Evolutionary conservation across 176 grass and related monocot genomes (phyloP).

Genomic region (Lolium multiflorum): DNA sequence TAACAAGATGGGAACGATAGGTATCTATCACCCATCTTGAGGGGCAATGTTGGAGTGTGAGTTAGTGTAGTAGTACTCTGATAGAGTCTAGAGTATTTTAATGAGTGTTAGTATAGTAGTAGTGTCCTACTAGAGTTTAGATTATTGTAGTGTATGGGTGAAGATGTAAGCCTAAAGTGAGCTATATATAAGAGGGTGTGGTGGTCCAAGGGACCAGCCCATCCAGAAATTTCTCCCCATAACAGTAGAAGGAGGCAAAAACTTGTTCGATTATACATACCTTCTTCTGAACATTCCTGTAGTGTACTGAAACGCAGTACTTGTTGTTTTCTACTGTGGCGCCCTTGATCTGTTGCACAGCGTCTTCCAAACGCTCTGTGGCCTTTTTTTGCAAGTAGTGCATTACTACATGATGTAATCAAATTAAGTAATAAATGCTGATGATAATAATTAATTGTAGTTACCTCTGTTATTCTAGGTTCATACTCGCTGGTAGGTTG

Average conservation of each 20-base stretch:
- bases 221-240: too few species aligned
- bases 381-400: background rate
- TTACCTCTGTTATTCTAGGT: background rate
- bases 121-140: too few species aligned
- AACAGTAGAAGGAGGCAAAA: background rate
- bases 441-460: background rate
- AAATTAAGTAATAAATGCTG: background rate
- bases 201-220: too few species aligned
- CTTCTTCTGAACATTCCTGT: background rate
- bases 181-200: too few species aligned
- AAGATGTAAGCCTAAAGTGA: too few species aligned
- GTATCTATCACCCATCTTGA: too few species aligned
- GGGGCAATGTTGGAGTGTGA: too few species aligned
- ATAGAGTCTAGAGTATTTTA: too few species aligned
- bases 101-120: too few species aligned
- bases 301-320: background rate
- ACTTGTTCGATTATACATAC: background rate
- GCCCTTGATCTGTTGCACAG: background rate
- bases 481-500: background rate
- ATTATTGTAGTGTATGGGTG: too few species aligned
- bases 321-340: background rate
- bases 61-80: too few species aligned
- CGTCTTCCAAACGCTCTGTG: background rate
- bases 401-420: background rate
- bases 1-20: too few species aligned